Evolutionary conservation across 1,284 basidiomycete genomes (phyloP), one percentile per base, ranked within the genome.

Genomic region (Leccinum subrobustum): DNA sequence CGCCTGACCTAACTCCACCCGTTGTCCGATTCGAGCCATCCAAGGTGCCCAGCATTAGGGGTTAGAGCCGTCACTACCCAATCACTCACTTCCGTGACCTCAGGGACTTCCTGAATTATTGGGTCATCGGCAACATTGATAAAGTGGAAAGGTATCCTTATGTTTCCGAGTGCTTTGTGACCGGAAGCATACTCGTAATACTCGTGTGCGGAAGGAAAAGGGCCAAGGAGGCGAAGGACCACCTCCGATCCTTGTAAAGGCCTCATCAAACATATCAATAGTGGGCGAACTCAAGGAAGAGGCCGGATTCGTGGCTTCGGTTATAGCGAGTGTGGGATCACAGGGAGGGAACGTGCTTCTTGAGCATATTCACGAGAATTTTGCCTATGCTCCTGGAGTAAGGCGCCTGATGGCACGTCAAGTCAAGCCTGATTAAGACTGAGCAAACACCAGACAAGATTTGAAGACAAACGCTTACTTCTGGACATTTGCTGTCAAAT

Each of bases 101-200:
- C 78, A 3, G 86, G 91, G 47, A 88, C 77, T 59, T 83, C 81
- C 59, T 76, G 83, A 60, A 88, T 89, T 23, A 98, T 87, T 2
- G 97, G 97, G 76, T 99, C 96, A 75, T 99, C 96, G 44, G 85
- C 84, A 1, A 96, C 86, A 71, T 95, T 96, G 66, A 99, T 83
- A 8, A 90, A 87, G 7, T 99, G 81, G 69, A 91, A 85, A 20
- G 91, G 91, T 51, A 92, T 82, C 37, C 78, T 79, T 62, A 93
- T 80, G 59, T 82, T 76, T 54, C 75, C 74, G 18, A 93, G 75
- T 37, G 84, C 76, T 39, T 83, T 73, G 72, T 86, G 78, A 60
- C 79, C 80, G 6, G 81, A 78, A 9, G 85, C 88, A 83, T 89
- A 90, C 58, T 76, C 73, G 75, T 99, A 98, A 76, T 98, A 99